These are phyloP conservation scores for Leishmania martiniquensis DNA, from an alignment of 208 protist species.

Conservation along the genomic window DNA sequence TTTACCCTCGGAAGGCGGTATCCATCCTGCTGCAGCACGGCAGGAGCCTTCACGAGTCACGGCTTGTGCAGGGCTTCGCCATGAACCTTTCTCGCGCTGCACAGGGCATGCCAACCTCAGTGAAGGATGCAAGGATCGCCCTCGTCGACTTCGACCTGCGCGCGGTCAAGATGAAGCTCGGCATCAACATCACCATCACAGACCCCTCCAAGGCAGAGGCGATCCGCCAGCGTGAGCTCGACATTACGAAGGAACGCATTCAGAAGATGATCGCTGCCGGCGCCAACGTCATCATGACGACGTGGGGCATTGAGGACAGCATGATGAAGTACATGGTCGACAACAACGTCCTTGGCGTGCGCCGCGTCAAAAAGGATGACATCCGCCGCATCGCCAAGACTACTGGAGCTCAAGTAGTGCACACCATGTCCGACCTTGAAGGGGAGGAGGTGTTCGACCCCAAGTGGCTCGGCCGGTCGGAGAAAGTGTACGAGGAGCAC, in stretches of 20 bases:
- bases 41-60: constrained; percentile 93
- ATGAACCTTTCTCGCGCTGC: constrained; percentile 97
- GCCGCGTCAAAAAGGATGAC: constrained; percentile 97
- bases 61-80: constrained; percentile 96
- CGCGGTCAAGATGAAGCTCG: constrained; percentile 97
- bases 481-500: constrained; percentile 96
- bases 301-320: constrained; percentile 99
- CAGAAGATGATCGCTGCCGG: constrained; percentile 98
- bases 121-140: constrained; percentile 98
- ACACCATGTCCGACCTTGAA: constrained; percentile 97
- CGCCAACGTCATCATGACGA: constrained; percentile 99
- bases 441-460: constrained; percentile 98
- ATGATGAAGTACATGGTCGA: constrained; percentile 99
- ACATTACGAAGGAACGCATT: constrained; percentile 98
- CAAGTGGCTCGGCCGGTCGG: constrained; percentile 93
- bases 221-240: constrained; percentile 96
- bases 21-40: constrained; percentile 99
- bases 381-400: constrained; percentile 97
- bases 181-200: constrained; percentile 97
- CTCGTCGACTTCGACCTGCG: constrained; percentile 99
- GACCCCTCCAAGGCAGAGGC: constrained; percentile 98
- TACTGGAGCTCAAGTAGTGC: constrained; percentile 95
- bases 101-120: constrained; percentile 97
- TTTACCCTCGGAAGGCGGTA: constrained; percentile 98
- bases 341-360: constrained; percentile 95